A percentile compares a stretch with the other conserved stretches of the same genome.
phyloP scores from a whole-genome alignment of 2,329 filamentous ascomycete genomes.

The Bisporella sp. region DNA sequence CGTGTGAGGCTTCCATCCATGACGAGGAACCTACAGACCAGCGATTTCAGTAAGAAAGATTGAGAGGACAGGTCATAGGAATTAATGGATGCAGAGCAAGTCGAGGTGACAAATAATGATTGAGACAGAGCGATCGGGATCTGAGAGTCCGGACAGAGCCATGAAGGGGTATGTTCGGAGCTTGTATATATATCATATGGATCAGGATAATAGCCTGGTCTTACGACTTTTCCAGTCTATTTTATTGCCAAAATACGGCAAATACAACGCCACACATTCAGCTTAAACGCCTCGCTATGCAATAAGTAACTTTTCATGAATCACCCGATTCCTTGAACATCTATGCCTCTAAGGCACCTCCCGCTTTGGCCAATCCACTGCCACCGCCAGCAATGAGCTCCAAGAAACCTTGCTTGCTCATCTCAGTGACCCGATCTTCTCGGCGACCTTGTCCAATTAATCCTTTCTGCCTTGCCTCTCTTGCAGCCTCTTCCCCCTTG shows the following conservation, averaged over 20 bases:
- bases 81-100: not conserved
- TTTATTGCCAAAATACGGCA: not conserved
- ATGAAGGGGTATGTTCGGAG: not conserved
- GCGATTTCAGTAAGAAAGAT: slow-evolving; percentile 63
- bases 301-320: not conserved
- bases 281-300: not conserved
- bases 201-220: too few relatives aligned
- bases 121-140: not conserved
- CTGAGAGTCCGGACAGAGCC: slow-evolving; percentile 5
- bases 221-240: too few relatives aligned
- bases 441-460: slow-evolving; percentile 72
- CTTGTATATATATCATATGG: too few relatives aligned
- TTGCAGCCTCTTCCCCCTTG: slow-evolving; percentile 72
- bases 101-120: not conserved
- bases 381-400: slow-evolving; percentile 72
- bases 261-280: slow-evolving; percentile 15
- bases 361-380: slow-evolving; percentile 48
- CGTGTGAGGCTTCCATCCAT: slow-evolving; percentile 81
- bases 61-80: not conserved
- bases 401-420: slow-evolving; percentile 94
- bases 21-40: slow-evolving; percentile 93
- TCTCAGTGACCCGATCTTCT: slow-evolving; percentile 86
- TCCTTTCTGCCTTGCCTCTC: slow-evolving; percentile 60
- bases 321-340: not conserved
- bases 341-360: slow-evolving; percentile 37